phyloP scores from a whole-genome alignment of 495 filamentous ascomycete species.

The Neurospora sp. region DNA sequence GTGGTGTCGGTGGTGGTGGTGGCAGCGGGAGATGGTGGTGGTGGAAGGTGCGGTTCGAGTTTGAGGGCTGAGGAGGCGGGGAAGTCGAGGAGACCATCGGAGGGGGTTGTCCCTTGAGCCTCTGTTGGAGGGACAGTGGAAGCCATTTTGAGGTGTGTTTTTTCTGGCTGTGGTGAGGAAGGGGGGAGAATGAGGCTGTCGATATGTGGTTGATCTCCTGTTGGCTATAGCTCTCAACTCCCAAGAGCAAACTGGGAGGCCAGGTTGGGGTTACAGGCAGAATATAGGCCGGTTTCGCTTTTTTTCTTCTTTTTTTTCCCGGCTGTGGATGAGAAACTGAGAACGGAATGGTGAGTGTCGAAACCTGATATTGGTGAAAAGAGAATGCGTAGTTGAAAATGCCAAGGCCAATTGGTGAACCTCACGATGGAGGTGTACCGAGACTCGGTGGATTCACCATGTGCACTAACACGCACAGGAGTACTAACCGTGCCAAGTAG shows the following conservation, averaged over 20 bases:
- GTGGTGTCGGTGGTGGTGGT: neutral
- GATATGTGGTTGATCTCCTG: neutral
- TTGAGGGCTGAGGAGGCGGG: neutral
- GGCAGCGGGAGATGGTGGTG: neutral
- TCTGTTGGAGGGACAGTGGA: neutral
- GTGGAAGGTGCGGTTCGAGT: slow-evolving; percentile 5
- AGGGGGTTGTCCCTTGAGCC: slow-evolving; percentile 2
- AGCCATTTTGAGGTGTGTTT: neutral
- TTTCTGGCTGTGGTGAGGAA: neutral
- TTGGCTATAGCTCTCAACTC: neutral
- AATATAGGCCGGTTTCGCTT: neutral
- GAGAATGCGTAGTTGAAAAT: neutral
- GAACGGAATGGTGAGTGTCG: neutral
- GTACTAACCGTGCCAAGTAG: neutral
- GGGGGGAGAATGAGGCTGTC: neutral
- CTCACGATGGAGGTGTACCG: neutral
- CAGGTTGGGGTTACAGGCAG: neutral
- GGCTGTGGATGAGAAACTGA: neutral
- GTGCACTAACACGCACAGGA: neutral
- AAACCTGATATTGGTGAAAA: neutral
- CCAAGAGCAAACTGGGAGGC: neutral
- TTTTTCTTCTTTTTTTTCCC: neutral
- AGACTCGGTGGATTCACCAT: neutral
- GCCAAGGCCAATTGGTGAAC: neutral
- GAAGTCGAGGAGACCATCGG: slow-evolving; percentile 4